Conservation (phyloP, 148 eudicot genomes). For the Fagopyrum esculentum region DNA sequence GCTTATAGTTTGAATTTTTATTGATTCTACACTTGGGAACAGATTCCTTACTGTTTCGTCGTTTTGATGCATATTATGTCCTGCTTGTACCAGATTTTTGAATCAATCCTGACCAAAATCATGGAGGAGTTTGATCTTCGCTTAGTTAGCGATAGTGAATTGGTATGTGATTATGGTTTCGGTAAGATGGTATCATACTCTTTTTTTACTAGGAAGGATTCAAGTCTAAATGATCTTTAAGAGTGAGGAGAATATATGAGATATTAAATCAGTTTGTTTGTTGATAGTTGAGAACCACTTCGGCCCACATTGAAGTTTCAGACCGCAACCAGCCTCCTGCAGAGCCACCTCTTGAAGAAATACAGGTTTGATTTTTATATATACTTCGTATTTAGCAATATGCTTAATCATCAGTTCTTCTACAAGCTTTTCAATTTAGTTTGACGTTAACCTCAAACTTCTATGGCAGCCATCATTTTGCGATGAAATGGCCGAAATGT, state of each 20-base stretch:
- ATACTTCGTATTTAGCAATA: too few relatives aligned
- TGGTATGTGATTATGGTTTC: constrained; percentile 31
- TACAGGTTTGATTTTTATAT: constrained; percentile 27
- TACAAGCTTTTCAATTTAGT: neutral
- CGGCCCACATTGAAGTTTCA: constrained; percentile 29
- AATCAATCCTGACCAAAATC: constrained; percentile 56
- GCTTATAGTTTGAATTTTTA: too few relatives aligned
- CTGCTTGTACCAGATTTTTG: constrained; percentile 53
- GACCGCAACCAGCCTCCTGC: constrained; percentile 27
- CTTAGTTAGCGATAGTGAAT: constrained; percentile 35
- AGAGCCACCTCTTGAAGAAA: constrained; percentile 32
- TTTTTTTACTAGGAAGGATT: neutral
- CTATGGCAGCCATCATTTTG: neutral
- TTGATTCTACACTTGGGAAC: too few relatives aligned
- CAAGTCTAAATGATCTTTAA: neutral
- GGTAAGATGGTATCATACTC: constrained; percentile 10
- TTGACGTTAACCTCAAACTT: neutral
- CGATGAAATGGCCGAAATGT: neutral
- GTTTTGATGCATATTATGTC: neutral
- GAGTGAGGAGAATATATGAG: neutral
- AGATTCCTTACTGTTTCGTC: neutral
- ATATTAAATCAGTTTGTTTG: neutral
- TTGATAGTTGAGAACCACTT: constrained; percentile 23
- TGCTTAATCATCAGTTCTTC: too few relatives aligned
- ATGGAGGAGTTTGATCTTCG: constrained; percentile 79